These are phyloP conservation scores for Podila clonocystis DNA, from an alignment of 192 early-diverging fungal genomes.

Conservation along the genomic window DNA sequence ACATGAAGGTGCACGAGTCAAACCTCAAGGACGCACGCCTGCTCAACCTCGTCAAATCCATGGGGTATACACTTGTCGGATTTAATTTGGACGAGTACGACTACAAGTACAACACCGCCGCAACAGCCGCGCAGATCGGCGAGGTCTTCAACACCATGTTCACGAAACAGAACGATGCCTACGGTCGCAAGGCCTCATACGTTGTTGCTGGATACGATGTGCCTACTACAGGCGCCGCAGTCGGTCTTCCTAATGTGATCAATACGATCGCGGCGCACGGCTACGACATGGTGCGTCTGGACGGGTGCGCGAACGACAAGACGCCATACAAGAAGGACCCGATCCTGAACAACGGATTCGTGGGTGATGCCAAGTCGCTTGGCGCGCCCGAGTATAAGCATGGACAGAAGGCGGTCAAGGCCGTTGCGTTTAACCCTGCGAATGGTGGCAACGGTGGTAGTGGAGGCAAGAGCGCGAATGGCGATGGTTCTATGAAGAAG, in stretches of 20 bases:
- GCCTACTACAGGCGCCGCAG: slow-evolving; percentile 57
- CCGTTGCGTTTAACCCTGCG: not conserved
- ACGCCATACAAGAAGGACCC: slow-evolving; percentile 57
- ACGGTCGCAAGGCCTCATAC: slow-evolving; percentile 58
- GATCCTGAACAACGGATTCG: slow-evolving; percentile 32
- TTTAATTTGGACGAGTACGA: slow-evolving; percentile 63
- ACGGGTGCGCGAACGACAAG: slow-evolving; percentile 61
- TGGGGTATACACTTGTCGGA: slow-evolving; percentile 56
- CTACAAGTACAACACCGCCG: slow-evolving; percentile 56
- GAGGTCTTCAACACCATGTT: slow-evolving; percentile 55
- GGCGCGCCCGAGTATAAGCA: slow-evolving; percentile 55
- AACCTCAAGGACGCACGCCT: slow-evolving; percentile 53
- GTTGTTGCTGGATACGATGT: slow-evolving; percentile 61
- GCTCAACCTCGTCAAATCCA: slow-evolving; percentile 45
- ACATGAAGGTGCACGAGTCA: slow-evolving; percentile 58
- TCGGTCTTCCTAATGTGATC: slow-evolving; percentile 55
- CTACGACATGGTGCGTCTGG: slow-evolving; percentile 62
- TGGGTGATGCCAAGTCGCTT: slow-evolving; percentile 54
- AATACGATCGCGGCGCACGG: slow-evolving; percentile 53
- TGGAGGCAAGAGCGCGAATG: not conserved
- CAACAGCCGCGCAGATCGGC: slow-evolving; percentile 34
- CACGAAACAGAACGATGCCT: slow-evolving; percentile 56
- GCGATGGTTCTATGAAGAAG: not conserved
- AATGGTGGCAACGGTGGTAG: not conserved
- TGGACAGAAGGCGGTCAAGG: slow-evolving; percentile 48